A percentile compares a stretch with the other conserved stretches of the same genome.
Evolutionary conservation across 495 filamentous ascomycete species (phyloP).

Genomic region (Annulohypoxylon nitens): DNA sequence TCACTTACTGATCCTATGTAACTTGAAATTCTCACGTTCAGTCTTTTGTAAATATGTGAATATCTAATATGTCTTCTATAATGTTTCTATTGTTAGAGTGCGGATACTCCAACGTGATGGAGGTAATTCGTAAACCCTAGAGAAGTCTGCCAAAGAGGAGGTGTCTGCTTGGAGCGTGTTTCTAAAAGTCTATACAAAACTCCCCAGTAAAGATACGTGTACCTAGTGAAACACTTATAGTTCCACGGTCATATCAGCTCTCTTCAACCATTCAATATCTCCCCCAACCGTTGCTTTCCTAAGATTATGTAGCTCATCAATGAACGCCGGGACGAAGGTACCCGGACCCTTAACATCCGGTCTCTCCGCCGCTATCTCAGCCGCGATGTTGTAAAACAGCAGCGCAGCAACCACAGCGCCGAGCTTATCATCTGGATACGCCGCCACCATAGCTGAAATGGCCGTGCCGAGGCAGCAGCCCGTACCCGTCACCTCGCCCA

Average conservation of each 20-base stretch:
- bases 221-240: constrained; percentile 47
- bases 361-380: constrained; percentile 75
- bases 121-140: too few relatives aligned
- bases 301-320: constrained; percentile 75
- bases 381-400: constrained; percentile 86
- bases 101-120: too few relatives aligned
- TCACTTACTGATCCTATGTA: too few relatives aligned
- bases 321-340: constrained; percentile 87
- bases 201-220: background rate
- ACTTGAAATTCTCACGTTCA: too few relatives aligned
- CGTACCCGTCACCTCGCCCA: constrained; percentile 87
- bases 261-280: constrained; percentile 67
- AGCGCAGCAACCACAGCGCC: constrained; percentile 75
- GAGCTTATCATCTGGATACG: constrained; percentile 71
- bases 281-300: constrained; percentile 61
- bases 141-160: background rate
- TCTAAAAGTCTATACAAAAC: background rate
- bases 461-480: constrained; percentile 89
- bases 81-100: too few relatives aligned
- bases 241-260: constrained; percentile 63
- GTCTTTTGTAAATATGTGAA: too few relatives aligned
- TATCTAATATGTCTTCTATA: too few relatives aligned
- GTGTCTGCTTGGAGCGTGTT: background rate
- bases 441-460: constrained; percentile 79
- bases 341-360: constrained; percentile 80